These are phyloP conservation scores for Vigna radiata DNA, from an alignment of 306 rosid species.

Conservation along the genomic window DNA sequence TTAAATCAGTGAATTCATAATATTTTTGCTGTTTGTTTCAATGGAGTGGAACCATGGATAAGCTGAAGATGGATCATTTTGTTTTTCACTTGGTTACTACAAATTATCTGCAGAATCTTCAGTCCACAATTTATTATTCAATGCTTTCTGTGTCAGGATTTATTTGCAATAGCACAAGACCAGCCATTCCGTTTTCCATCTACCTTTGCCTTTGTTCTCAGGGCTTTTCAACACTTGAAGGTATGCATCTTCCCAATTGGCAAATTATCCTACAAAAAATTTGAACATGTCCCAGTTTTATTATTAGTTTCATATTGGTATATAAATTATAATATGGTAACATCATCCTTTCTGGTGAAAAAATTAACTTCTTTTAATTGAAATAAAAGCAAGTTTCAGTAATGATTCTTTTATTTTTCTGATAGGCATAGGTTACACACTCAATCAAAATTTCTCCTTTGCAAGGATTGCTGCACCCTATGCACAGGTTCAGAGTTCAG, in stretches of 20 bases:
- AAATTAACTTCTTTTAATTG: no score
- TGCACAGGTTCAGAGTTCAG: conserved; percentile 66
- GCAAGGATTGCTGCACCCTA: conserved; percentile 84
- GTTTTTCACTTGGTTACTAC: neutral
- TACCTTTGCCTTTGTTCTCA: conserved; percentile 78
- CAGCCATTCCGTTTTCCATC: conserved; percentile 92
- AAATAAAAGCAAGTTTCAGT: neutral
- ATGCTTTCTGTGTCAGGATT: conserved; percentile 63
- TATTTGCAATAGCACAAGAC: conserved; percentile 86
- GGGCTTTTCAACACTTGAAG: conserved; percentile 90
- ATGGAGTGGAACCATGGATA: no score
- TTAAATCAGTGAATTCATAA: conserved; percentile 10
- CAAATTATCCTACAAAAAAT: no score
- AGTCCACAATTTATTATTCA: conserved; percentile 3
- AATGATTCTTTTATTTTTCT: neutral
- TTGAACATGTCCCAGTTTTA: no score
- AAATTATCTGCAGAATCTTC: neutral
- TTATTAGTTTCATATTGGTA: no score
- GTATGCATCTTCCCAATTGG: conserved; percentile 32
- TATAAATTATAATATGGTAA: no score
- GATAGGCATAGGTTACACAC: conserved; percentile 77
- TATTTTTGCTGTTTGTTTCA: conserved; percentile 4
- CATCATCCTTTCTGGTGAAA: no score
- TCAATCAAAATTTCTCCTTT: conserved; percentile 75
- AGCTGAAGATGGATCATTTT: no score